Evolutionary conservation across 306 rosid genomes (phyloP), one percentile per base, ranked within the genome.

Genomic region (Prunus padus): DNA sequence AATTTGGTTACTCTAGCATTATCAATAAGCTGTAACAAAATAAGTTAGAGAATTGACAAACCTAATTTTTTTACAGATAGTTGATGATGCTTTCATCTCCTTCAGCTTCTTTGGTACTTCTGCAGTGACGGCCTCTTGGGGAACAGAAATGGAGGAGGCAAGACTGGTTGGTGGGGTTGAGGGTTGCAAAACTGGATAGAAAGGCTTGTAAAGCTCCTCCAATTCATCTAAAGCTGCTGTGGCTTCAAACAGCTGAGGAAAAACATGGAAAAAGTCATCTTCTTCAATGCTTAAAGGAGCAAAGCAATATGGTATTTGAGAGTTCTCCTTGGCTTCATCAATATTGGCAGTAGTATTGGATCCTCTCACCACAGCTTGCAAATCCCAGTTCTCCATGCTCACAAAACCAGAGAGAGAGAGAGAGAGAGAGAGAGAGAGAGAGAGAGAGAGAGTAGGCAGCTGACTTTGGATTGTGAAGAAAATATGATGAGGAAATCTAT

Each of bases 331-430:
- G 56, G 63, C 47, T 33, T 77, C 77, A 76, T 81, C 88, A 49
- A 45, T 25, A 46, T 6, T 60, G 52, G 12, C 67, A 4, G 2
- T 73, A 42, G 31, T 47, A 37, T 2, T 77, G 84, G 74, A 68
- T 20, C 98, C 97, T 81, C 88, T 85, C 23, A 91, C 95, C 61
- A 93, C 81, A 46, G 97, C 92, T 45, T 90, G 92, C 89, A 95
- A 88, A 80, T 87, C 99, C 97, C 99, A 95, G 49, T 87, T 90
- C 79, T 88, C 92, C 77, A 85, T 79, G 67, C 25, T 54, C 4
- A 71, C 83, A 78, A 71, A 50, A 44, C 75, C 86, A 70, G 15
- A 73, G 40, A 30, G 45, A 18, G 8, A 45, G 46, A 65, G 33
- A 49, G n/a, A 52, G 62, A 31, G 28, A 72, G 31, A n/a, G 60